phyloP scores from a whole-genome alignment of 2,329 filamentous ascomycete genomes.

The Exophiala alcalophila region DNA sequence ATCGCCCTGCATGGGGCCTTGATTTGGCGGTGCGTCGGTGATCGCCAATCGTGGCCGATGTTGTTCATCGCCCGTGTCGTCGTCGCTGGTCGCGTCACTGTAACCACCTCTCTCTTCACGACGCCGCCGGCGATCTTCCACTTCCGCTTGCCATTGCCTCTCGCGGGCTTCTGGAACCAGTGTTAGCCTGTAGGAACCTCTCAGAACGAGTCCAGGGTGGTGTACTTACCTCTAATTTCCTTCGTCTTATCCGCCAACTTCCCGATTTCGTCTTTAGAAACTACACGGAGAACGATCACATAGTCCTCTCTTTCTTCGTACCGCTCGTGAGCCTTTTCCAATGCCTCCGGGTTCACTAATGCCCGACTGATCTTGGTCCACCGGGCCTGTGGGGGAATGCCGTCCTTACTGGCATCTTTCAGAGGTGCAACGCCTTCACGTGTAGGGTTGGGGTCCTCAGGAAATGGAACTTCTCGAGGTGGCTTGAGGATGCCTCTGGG shows the following conservation, averaged over 20 bases:
- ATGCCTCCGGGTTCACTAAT: constrained; percentile 82
- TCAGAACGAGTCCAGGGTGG: not conserved
- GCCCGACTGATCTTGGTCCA: constrained; percentile 87
- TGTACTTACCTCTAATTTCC: constrained; percentile 68
- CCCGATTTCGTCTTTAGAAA: constrained; percentile 87
- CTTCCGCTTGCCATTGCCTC: constrained; percentile 33
- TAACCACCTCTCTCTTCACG: constrained; percentile 44
- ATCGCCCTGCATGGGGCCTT: constrained; percentile 17
- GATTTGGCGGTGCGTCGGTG: constrained; percentile 33
- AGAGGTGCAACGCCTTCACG: constrained; percentile 91
- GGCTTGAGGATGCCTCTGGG: constrained; percentile 83
- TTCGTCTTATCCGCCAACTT: constrained; percentile 78
- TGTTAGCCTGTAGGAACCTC: constrained; percentile 10
- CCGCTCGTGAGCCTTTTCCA: constrained; percentile 82
- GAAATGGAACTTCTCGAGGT: constrained; percentile 72
- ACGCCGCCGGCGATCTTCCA: constrained; percentile 37
- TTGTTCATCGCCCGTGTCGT: constrained; percentile 36
- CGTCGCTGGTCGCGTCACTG: constrained; percentile 36
- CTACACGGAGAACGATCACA: constrained; percentile 84
- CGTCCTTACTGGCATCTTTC: constrained; percentile 74
- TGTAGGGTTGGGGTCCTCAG: constrained; percentile 77
- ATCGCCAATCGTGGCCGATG: constrained; percentile 33
- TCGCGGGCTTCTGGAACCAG: constrained; percentile 39
- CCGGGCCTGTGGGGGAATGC: constrained; percentile 70
- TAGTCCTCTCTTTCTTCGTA: constrained; percentile 91